These are phyloP conservation scores for Hyaloscypha hepaticicola DNA, from an alignment of 495 filamentous ascomycete species.

Conservation along the genomic window DNA sequence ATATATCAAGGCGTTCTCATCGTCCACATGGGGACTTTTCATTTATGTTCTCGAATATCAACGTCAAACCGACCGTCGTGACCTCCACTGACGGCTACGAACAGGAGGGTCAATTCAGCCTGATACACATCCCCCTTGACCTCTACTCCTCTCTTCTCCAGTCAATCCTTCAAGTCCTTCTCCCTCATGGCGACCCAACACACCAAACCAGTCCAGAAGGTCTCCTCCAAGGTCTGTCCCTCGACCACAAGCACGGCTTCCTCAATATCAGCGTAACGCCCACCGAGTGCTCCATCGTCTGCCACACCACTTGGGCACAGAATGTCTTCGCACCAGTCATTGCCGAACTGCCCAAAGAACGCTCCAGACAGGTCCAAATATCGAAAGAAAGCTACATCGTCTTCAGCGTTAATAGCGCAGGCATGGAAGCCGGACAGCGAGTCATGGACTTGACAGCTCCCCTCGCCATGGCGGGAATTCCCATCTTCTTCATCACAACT, in stretches of 20 bases:
- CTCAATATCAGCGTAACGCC: conserved; percentile 92
- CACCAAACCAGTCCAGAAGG: conserved; percentile 40
- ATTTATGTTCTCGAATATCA: conserved; percentile 24
- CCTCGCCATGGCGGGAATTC: conserved; percentile 85
- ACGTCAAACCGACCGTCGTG: conserved; percentile 21
- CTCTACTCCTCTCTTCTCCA: conserved; percentile 81
- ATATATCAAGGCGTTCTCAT: conserved; percentile 23
- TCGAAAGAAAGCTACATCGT: conserved; percentile 83
- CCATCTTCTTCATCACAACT: conserved; percentile 98
- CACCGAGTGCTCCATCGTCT: conserved; percentile 90
- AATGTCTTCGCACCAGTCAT: conserved; percentile 73
- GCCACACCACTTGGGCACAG: conserved; percentile 67
- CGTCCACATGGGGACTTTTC: conserved; percentile 17
- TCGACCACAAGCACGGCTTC: conserved; percentile 67
- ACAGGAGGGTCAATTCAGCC: conserved; percentile 81
- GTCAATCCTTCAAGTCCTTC: conserved; percentile 79
- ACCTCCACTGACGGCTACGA: conserved; percentile 20
- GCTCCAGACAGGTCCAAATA: conserved; percentile 61
- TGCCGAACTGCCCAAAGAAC: conserved; percentile 44
- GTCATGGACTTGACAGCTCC: conserved; percentile 91
- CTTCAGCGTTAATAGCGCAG: conserved; percentile 83
- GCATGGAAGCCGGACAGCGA: conserved; percentile 88
- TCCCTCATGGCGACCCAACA: conserved; percentile 37
- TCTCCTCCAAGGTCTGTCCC: conserved; percentile 41
- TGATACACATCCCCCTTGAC: conserved; percentile 87